A percentile compares a stretch with the other conserved stretches of the same genome.
Evolutionary conservation across 192 early-diverging fungal genomes (phyloP).

Genomic region (Podila minutissima): DNA sequence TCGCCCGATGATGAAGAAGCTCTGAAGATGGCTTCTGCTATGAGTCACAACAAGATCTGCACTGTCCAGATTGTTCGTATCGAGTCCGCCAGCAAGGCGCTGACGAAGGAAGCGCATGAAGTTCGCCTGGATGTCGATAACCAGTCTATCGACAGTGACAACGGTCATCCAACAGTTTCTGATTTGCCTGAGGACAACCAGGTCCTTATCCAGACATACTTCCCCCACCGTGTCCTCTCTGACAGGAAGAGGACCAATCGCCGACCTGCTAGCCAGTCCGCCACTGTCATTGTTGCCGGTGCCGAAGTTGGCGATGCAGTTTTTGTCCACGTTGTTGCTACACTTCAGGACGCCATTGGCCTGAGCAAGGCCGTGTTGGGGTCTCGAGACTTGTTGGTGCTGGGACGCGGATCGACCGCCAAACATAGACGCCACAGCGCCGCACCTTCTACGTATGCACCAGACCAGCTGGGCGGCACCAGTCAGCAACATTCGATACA

Average conservation of each 20-base stretch:
- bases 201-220: constrained; percentile 18
- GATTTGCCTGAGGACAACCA: constrained; percentile 23
- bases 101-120: not conserved
- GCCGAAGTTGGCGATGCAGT: constrained; percentile 33
- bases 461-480: not conserved
- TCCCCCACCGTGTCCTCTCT: constrained; percentile 19
- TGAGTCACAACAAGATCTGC: constrained; percentile 41
- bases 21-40: constrained; percentile 32
- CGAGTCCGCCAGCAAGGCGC: not conserved
- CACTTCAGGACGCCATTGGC: constrained; percentile 52
- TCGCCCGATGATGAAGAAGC: constrained; percentile 40
- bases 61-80: constrained; percentile 35
- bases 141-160: constrained; percentile 9
- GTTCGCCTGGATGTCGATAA: constrained; percentile 9
- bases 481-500: not conserved
- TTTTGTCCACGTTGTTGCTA: constrained; percentile 31
- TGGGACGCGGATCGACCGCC: constrained; percentile 49
- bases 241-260: not conserved
- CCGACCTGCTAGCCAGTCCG: constrained; percentile 4
- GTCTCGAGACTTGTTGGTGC: constrained; percentile 58
- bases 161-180: not conserved
- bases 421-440: constrained; percentile 6
- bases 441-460: constrained; percentile 2
- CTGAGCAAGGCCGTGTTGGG: constrained; percentile 43
- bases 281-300: not conserved